These are phyloP conservation scores for Phytophthora pisi DNA, from an alignment of 352 stramenopile species.

Conservation along the genomic window DNA sequence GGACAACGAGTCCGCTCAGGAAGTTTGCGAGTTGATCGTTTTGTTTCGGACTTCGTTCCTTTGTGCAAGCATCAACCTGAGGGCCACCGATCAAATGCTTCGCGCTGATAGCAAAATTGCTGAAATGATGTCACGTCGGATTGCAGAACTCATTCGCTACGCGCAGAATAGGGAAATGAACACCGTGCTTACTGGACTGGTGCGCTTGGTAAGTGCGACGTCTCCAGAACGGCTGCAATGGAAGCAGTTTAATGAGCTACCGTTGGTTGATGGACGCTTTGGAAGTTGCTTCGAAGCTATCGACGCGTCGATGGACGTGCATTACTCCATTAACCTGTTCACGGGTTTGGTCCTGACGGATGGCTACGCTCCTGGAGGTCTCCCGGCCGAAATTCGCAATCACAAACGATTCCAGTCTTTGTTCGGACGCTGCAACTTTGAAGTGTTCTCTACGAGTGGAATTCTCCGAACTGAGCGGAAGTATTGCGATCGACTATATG, in stretches of 20 bases:
- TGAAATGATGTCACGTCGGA: slow-evolving; percentile 42
- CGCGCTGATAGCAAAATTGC: slow-evolving; percentile 30
- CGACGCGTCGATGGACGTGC: slow-evolving; percentile 10
- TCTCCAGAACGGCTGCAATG: slow-evolving; percentile 32
- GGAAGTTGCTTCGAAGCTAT: slow-evolving; percentile 40
- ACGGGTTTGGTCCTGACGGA: slow-evolving; percentile 49
- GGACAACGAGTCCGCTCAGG: slow-evolving; percentile 17
- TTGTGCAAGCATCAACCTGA: slow-evolving; percentile 29
- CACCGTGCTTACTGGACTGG: slow-evolving; percentile 22
- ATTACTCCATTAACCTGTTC: slow-evolving; percentile 62
- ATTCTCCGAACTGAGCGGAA: slow-evolving; percentile 38
- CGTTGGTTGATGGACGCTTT: neutral
- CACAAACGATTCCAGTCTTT: slow-evolving; percentile 40
- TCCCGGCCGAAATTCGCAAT: slow-evolving; percentile 43
- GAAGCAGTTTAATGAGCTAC: slow-evolving; percentile 19
- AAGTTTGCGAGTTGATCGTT: slow-evolving; percentile 54
- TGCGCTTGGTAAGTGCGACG: slow-evolving; percentile 36
- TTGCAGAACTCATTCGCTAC: slow-evolving; percentile 23
- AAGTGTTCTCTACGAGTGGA: slow-evolving; percentile 40
- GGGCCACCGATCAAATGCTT: slow-evolving; percentile 26
- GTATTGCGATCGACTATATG: slow-evolving; percentile 38
- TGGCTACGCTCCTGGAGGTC: slow-evolving; percentile 40
- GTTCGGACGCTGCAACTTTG: slow-evolving; percentile 59
- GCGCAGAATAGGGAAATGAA: slow-evolving; percentile 6
- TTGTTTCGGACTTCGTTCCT: slow-evolving; percentile 46